These are phyloP conservation scores for Tetradesmus lagerheimii DNA, from an alignment of 139 green algal species.

Conservation along the genomic window DNA sequence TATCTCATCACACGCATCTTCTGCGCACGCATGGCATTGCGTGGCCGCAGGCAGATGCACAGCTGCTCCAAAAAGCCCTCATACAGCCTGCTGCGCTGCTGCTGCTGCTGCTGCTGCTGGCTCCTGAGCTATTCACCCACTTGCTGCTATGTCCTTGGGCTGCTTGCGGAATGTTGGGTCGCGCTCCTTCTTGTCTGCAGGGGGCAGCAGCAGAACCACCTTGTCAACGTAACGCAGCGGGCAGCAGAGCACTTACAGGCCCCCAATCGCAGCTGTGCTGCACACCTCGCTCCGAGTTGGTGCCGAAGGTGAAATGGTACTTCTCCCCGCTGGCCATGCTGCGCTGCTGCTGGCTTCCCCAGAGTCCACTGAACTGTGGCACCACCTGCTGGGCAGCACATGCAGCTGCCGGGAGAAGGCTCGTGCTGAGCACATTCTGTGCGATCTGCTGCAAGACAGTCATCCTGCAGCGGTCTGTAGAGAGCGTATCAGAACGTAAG, in stretches of 20 bases:
- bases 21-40: too few relatives aligned
- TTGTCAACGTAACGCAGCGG: neutral
- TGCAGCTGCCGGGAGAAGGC: constrained; percentile 14
- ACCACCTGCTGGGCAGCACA: neutral
- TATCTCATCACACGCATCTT: too few relatives aligned
- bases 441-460: constrained; percentile 26
- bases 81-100: neutral
- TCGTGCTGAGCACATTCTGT: neutral
- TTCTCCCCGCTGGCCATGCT: constrained; percentile 27
- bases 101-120: neutral
- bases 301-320: constrained; percentile 40
- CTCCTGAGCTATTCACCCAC: too few relatives aligned
- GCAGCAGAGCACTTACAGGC: neutral
- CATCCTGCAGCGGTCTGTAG: neutral
- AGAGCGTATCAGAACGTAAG: neutral
- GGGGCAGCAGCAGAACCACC: neutral
- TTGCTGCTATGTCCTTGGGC: constrained; percentile 66
- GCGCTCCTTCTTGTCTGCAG: constrained; percentile 59
- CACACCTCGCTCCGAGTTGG: constrained; percentile 31
- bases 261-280: neutral
- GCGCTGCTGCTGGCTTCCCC: neutral
- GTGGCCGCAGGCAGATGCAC: neutral
- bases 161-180: constrained; percentile 74
- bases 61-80: neutral
- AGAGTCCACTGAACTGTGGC: neutral